phyloP scores from a whole-genome alignment of 2,329 filamentous ascomycete genomes.

The Macrophomina phaseolina region DNA sequence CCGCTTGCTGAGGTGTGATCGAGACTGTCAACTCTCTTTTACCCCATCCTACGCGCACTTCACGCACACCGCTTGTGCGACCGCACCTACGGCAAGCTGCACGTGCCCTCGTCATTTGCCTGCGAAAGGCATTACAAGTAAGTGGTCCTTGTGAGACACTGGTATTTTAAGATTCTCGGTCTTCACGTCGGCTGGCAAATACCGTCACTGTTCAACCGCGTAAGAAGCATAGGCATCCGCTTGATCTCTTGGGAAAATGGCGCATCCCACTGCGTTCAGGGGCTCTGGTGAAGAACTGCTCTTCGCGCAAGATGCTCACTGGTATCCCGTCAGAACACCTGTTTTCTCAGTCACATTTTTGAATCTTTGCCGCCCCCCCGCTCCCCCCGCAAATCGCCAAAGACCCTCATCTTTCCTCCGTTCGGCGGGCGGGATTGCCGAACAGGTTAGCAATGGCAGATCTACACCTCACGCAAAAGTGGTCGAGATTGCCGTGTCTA shows the following conservation, averaged over 20 bases:
- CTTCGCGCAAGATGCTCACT: not conserved
- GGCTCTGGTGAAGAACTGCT: not conserved
- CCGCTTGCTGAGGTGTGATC: slow-evolving; percentile 16
- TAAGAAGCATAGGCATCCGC: not conserved
- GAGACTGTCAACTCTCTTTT: slow-evolving; percentile 21
- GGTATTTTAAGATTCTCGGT: slow-evolving; percentile 12
- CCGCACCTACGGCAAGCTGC: slow-evolving; percentile 16
- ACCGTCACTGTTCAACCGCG: not conserved
- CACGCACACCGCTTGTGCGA: slow-evolving; percentile 23
- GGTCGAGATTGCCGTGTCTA: not conserved
- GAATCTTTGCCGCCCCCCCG: too few species aligned
- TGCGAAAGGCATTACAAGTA: slow-evolving; percentile 6
- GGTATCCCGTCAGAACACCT: not conserved
- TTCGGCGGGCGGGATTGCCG: too few species aligned
- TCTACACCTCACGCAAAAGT: not conserved
- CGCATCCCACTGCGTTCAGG: slow-evolving; percentile 7
- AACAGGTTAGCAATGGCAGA: too few species aligned
- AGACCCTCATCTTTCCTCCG: too few species aligned
- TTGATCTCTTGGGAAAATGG: slow-evolving; percentile 4
- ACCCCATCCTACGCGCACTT: slow-evolving; percentile 15
- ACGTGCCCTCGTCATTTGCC: slow-evolving; percentile 22
- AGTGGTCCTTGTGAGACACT: slow-evolving; percentile 18
- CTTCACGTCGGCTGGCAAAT: slow-evolving; percentile 15
- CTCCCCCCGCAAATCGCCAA: too few species aligned
- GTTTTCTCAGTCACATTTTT: not conserved